These are phyloP conservation scores for Asterionellopsis glacialis DNA, from an alignment of 108 stramenopile genomes.

Conservation along the genomic window DNA sequence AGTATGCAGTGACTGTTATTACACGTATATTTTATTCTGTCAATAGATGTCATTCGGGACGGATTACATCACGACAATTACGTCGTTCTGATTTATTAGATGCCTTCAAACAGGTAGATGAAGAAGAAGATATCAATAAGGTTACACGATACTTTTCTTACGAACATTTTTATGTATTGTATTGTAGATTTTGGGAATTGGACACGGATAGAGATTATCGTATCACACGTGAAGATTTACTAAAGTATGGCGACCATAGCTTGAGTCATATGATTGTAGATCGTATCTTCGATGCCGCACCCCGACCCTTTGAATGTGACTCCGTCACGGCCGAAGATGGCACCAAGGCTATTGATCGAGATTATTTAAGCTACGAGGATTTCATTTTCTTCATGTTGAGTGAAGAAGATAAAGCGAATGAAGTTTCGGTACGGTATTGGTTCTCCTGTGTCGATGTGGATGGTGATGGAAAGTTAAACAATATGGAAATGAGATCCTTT, in stretches of 20 bases:
- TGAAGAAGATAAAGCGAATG: conserved; percentile 97
- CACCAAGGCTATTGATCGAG: conserved; percentile 36
- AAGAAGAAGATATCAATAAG: conserved; percentile 97
- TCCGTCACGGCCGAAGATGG: conserved; percentile 29
- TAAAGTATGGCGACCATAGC: conserved; percentile 95
- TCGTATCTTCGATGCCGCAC: conserved; percentile 94
- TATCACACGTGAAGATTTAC: conserved; percentile 89
- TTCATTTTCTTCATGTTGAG: conserved; percentile 98
- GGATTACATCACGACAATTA: conserved; percentile 85
- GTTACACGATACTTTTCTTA: conserved; percentile 90
- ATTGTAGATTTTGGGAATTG: conserved; percentile 98
- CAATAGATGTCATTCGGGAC: conserved; percentile 84
- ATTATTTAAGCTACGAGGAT: conserved; percentile 90
- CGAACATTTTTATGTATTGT: conserved; percentile 99
- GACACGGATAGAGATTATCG: conserved; percentile 95
- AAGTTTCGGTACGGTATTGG: conserved; percentile 93
- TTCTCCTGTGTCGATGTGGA: conserved; percentile 95
- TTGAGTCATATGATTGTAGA: conserved; percentile 95
- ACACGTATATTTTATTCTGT: conserved; percentile 95
- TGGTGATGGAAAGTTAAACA: conserved; percentile 91
- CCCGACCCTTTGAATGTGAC: conserved; percentile 52
- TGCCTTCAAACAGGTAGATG: conserved; percentile 86
- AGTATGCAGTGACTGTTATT: conserved; percentile 95
- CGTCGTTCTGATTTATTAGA: conserved; percentile 81
- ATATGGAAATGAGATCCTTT: conserved; percentile 95